A percentile compares a stretch with the other conserved stretches of the same genome.
Conservation (phyloP, 371 early-diverging fungal genomes). For the Entomophthora muscae region DNA sequence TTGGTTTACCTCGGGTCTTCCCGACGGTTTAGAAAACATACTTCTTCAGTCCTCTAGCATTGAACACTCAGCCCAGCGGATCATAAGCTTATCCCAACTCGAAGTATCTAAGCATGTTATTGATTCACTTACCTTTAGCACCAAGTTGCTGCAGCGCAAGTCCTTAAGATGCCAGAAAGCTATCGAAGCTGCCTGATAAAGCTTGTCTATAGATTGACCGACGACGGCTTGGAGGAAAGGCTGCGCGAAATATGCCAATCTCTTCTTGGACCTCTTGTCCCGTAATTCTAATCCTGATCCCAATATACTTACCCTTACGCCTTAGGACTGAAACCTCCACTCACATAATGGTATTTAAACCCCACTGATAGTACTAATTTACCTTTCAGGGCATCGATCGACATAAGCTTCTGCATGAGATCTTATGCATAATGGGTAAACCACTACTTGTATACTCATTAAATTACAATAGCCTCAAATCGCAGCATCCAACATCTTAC, state of each 20-base stretch:
- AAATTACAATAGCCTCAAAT: not conserved
- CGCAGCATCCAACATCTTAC: not conserved
- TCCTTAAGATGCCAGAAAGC: not conserved
- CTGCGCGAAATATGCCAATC: not conserved
- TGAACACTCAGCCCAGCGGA: not conserved
- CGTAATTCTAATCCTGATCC: not conserved
- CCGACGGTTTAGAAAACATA: not conserved
- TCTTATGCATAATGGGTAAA: not conserved
- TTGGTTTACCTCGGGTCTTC: not conserved
- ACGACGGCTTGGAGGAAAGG: not conserved
- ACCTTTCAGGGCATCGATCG: not conserved
- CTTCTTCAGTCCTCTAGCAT: not conserved
- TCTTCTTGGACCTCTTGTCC: not conserved
- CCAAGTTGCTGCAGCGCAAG: not conserved
- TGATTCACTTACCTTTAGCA: not conserved
- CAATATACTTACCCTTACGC: not conserved
- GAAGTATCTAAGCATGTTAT: not conserved
- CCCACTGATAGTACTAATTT: not conserved
- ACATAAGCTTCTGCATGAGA: not conserved
- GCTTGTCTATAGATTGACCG: not conserved
- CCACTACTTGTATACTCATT: too few species aligned
- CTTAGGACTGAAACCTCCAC: not conserved
- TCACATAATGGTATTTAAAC: not conserved
- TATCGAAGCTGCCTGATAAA: not conserved
- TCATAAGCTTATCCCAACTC: not conserved